Evolutionary conservation across 805 yeast genomes (phyloP), one percentile per base, ranked within the genome.

Genomic region (Maudiozyma pseudohumilis): DNA sequence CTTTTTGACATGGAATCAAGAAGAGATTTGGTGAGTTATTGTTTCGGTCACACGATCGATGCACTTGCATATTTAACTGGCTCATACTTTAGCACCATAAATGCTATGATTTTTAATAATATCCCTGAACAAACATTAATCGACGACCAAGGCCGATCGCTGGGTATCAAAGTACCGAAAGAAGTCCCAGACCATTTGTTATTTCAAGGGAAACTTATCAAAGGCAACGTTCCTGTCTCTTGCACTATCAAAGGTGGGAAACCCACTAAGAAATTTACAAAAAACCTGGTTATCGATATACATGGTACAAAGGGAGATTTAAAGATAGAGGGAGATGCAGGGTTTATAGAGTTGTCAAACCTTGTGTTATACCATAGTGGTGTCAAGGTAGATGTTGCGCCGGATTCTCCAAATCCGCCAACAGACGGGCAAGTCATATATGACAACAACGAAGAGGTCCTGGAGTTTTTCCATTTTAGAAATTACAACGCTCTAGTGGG

Each of bases 41-140:
- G 48, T n/a, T 49, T 48, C 39, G 53, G 47, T 8, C 53, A 47
- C 35, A 49, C 51, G 2, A 47, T 49, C 11, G 53, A 49, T 32
- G 39, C 45, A 3, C 34, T 48, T 13, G 49, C 45, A 35, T 49
- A 49, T 34, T 44, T 49, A 11, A 40, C 48, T 11, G 44, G 48
- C 16, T 46, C 49, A 4, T 45, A 44, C 32, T 46, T 49, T 32
- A 21, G 41, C 24, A 35, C 41, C 20, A 38, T 47, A 6, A 46
- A 35, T 29, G 40, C 52, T 19, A 43, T 46, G 45, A 29, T 48
- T 10, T 45, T 46, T 34, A 46, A 43, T 39, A 48, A 46, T 38
- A 49, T 48, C 16, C 44, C 45, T 4, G 32, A 35, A 21, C 50
- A 49, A 32, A 38, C 36, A 9, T 19, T 46, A 6, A 27, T 46